Conservation (phyloP, 108 stramenopile species). For the Skeletonema marinoi region DNA sequence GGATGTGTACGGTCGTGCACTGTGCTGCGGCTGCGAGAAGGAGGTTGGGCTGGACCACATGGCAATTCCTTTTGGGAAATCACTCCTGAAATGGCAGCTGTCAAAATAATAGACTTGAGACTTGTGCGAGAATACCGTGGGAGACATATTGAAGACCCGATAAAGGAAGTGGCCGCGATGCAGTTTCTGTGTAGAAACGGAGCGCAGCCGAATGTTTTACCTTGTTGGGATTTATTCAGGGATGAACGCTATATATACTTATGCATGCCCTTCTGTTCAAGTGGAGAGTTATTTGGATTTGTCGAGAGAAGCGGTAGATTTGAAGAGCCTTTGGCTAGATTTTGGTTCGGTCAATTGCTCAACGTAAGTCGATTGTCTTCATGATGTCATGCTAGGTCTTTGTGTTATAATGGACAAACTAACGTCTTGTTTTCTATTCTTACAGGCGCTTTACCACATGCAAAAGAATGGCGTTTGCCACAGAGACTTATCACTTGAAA, state of each 20-base stretch:
- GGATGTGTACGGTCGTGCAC: slow-evolving; percentile 80
- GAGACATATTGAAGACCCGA: slow-evolving; percentile 72
- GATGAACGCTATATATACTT: slow-evolving; percentile 80
- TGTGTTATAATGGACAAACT: not conserved
- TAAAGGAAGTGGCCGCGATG: slow-evolving; percentile 89
- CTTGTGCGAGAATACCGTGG: slow-evolving; percentile 49
- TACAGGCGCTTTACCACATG: slow-evolving; percentile 68
- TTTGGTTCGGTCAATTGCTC: slow-evolving; percentile 85
- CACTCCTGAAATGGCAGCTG: slow-evolving; percentile 68
- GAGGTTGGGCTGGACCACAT: slow-evolving; percentile 43
- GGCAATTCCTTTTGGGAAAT: slow-evolving; percentile 63
- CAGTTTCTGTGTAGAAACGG: slow-evolving; percentile 56
- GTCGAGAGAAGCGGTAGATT: slow-evolving; percentile 69
- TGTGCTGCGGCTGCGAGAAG: slow-evolving; percentile 59
- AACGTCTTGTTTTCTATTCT: not conserved
- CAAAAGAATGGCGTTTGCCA: slow-evolving; percentile 83
- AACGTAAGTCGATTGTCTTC: slow-evolving; percentile 41
- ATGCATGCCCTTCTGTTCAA: slow-evolving; percentile 80
- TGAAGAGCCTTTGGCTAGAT: slow-evolving; percentile 74
- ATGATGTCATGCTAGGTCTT: not conserved
- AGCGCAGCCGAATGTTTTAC: slow-evolving; percentile 57
- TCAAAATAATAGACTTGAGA: slow-evolving; percentile 79
- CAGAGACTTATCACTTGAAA: slow-evolving; percentile 82
- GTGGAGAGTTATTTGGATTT: slow-evolving; percentile 84
- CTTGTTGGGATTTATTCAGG: slow-evolving; percentile 65